Evolutionary conservation across 495 filamentous ascomycete species (phyloP).

Genomic region (Aspergillus coremiiformis): DNA sequence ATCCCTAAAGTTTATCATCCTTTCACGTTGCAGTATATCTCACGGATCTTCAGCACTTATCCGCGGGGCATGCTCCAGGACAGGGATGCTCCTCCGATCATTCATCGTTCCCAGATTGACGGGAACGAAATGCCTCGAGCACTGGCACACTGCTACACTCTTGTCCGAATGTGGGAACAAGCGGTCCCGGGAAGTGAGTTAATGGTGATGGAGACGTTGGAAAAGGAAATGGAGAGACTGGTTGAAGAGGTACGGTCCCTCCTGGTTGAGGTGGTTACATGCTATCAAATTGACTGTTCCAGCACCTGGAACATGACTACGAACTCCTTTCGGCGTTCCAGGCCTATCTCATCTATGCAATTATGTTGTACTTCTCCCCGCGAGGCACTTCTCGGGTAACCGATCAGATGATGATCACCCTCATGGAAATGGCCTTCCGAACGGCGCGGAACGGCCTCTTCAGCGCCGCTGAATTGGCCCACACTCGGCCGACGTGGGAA

Average conservation of each 20-base stretch:
- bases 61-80: slow-evolving; percentile 21
- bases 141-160: slow-evolving; percentile 36
- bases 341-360: slow-evolving; percentile 41
- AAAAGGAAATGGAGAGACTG: slow-evolving; percentile 34
- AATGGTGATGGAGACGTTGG: slow-evolving; percentile 24
- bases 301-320: slow-evolving; percentile 17
- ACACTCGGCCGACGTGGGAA: slow-evolving; percentile 38
- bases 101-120: slow-evolving; percentile 30
- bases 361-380: slow-evolving; percentile 36
- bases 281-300: not conserved
- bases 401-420: slow-evolving; percentile 33
- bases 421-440: slow-evolving; percentile 40
- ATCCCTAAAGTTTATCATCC: slow-evolving; percentile 28
- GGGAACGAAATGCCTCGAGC: slow-evolving; percentile 13
- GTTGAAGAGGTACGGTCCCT: slow-evolving; percentile 9
- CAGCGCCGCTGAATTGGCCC: slow-evolving; percentile 30
- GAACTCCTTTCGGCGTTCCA: slow-evolving; percentile 38
- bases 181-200: slow-evolving; percentile 33
- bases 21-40: slow-evolving; percentile 30
- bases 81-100: slow-evolving; percentile 28
- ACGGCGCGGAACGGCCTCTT: slow-evolving; percentile 32
- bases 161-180: slow-evolving; percentile 38
- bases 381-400: slow-evolving; percentile 14
- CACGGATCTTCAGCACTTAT: slow-evolving; percentile 34
- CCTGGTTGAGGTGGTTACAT: too few relatives aligned